Evolutionary conservation across 805 yeast genomes (phyloP), one percentile per base, ranked within the genome.

Genomic region (Candida maris): DNA sequence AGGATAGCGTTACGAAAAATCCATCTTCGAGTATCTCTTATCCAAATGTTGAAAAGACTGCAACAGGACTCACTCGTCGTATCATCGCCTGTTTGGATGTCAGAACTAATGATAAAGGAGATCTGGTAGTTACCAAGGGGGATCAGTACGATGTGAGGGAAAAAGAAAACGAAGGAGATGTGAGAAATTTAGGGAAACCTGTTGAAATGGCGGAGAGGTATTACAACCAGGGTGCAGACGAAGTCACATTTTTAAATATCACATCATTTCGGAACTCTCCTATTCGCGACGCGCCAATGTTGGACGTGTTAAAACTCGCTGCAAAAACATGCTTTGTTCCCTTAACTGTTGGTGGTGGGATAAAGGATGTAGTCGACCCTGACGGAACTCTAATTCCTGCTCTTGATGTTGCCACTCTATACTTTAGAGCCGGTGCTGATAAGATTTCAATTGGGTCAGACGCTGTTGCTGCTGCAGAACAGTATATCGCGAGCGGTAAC

Each of bases 71-170:
- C 19, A 81, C 97, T 1, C 75, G 91, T 58, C 79, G 99, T 62
- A 77, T 94, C 16, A 88, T 93, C 63, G 98, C 98, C 0, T 93
- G 99, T 61, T 64, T 93, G 29, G 99, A 93, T 57, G 98, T 93
- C n/a, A 78, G 99, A 52, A 71, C 95, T 5, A 93, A 93, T 57
- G 98, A 93, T 54, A 69, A 68, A 25, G 99, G 98, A 21, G 98
- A 93, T 57, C 71, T 93, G 48, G 98, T 93, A 1, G 99, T 93
- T 19, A 93, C 99, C 0, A 93, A 93, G 62, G 99, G 99, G 39
- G 99, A 93, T 56, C 98, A 93, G 61, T 93, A 93, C 58, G 96
- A 93, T 61, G 99, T 93, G 2, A 77, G 98, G 48, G 97, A 89
- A 54, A 81, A 81, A 50, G 54, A 63, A 9, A 54, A 47, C 15